Evolutionary conservation across 345 rosid species (phyloP).

Genomic region (Arabidopsis thaliana): TAIR10.1 NC_003075.7:4197001-4197500

Average conservation of each 20-base stretch:
- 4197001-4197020: not conserved
- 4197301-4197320: slow-evolving; percentile 60
- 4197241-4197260: slow-evolving; percentile 70
- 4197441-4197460: slow-evolving; percentile 3
- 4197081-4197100: slow-evolving; percentile 92
- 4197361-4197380: slow-evolving; percentile 24
- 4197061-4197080: slow-evolving; percentile 79
- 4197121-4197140: slow-evolving; percentile 3
- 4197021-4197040: not conserved
- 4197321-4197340: slow-evolving; percentile 15
- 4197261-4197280: slow-evolving; percentile 67
- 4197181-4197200: slow-evolving; percentile 45
- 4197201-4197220: slow-evolving; percentile 56
- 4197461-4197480: not conserved
- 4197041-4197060: not conserved
- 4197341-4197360: slow-evolving; percentile 18
- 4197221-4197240: slow-evolving; percentile 68
- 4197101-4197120: slow-evolving; percentile 88
- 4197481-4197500: not conserved
- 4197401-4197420: not conserved
- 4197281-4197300: slow-evolving; percentile 56
- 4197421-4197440: not conserved
- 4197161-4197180: not conserved
- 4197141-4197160: not conserved
- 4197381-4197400: slow-evolving; percentile 12